These are phyloP conservation scores for Coleophoma eucalyptorum DNA, from an alignment of 2,329 filamentous ascomycete species.

Conservation along the genomic window DNA sequence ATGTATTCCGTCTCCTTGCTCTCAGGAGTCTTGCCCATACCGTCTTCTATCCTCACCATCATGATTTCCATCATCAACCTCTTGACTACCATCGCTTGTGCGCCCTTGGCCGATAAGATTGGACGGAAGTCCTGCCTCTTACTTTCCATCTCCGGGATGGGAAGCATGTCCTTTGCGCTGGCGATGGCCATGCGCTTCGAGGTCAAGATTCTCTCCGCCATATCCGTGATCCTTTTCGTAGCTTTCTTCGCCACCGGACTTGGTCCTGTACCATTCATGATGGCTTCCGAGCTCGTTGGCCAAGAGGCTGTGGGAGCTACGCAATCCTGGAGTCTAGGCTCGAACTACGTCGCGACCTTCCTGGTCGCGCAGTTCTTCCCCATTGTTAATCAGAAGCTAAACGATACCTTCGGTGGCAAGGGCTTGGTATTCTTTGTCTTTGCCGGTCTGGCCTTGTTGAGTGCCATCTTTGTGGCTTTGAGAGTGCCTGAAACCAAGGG, in stretches of 20 bases:
- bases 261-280: conserved; percentile 90
- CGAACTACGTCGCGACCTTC: conserved; percentile 90
- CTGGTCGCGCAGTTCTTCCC: conserved; percentile 95
- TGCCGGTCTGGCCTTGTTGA: conserved; percentile 64
- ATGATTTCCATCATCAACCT: conserved; percentile 85
- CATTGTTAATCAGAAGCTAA: conserved; percentile 72
- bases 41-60: conserved; percentile 81
- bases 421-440: conserved; percentile 95
- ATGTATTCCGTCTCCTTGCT: conserved; percentile 97
- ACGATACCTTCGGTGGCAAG: conserved; percentile 56
- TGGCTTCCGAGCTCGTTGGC: conserved; percentile 86
- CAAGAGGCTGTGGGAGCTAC: conserved; percentile 88
- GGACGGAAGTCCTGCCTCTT: conserved; percentile 85
- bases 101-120: conserved; percentile 81
- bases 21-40: conserved; percentile 73
- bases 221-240: conserved; percentile 83
- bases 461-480: conserved; percentile 67
- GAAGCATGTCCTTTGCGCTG: conserved; percentile 69
- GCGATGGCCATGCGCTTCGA: conserved; percentile 75
- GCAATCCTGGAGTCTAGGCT: conserved; percentile 81
- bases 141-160: conserved; percentile 80
- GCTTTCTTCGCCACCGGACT: conserved; percentile 86
- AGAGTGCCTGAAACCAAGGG: conserved; percentile 86
- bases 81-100: conserved; percentile 73
- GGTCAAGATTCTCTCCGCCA: conserved; percentile 71